Conservation (phyloP, 345 rosid species). For the Dipteronia sinensis region DNA sequence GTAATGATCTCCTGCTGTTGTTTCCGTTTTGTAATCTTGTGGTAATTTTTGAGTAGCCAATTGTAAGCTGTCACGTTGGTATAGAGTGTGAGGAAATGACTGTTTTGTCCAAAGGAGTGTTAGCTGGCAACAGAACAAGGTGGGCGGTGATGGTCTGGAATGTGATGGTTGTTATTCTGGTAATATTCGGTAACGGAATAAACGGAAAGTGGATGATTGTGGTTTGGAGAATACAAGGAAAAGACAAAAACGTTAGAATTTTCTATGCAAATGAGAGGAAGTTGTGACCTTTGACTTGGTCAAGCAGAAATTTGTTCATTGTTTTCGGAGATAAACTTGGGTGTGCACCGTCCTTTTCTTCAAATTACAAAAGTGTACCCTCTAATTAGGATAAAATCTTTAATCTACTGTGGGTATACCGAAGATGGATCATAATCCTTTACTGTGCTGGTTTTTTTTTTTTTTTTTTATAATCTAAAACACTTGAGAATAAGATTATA, state of each 20-base stretch:
- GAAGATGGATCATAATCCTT: too few species aligned
- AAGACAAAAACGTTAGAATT: neutral
- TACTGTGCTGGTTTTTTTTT: too few species aligned
- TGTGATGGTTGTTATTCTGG: neutral
- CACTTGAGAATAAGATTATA: too few species aligned
- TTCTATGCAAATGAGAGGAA: neutral
- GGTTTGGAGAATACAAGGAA: neutral
- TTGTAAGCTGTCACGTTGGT: neutral
- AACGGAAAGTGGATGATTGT: neutral
- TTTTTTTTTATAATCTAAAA: too few species aligned
- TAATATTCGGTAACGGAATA: neutral
- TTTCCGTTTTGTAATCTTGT: neutral
- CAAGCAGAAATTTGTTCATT: neutral
- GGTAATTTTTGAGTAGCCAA: neutral
- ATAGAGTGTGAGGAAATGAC: neutral
- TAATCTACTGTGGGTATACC: too few species aligned
- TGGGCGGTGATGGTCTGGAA: neutral
- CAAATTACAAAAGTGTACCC: too few species aligned
- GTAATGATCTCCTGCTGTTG: neutral
- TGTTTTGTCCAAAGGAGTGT: too few species aligned
- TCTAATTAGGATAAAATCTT: too few species aligned
- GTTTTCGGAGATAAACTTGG: neutral
- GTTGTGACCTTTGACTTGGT: conserved; percentile 12
- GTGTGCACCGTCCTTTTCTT: too few species aligned
- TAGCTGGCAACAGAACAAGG: neutral